Evolutionary conservation across 129 eudicot species (phyloP).

Genomic region (Sambucus nigra): DNA sequence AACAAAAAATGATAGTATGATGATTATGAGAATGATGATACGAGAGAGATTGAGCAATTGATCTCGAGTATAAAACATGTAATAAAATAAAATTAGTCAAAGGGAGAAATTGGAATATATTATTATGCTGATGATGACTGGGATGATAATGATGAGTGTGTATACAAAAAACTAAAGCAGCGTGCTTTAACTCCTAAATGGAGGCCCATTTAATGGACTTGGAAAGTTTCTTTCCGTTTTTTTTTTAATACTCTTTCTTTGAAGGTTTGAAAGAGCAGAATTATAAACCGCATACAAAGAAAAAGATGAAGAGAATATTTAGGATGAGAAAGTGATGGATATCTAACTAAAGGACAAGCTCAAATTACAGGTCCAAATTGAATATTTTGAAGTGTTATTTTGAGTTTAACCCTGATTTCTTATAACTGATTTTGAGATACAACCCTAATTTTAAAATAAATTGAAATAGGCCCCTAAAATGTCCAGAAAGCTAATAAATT

Average conservation of each 20-base stretch:
- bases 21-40: conserved; percentile 8
- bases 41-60: not conserved
- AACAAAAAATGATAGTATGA: conserved; percentile 6
- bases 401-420: no score
- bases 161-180: conserved; percentile 36
- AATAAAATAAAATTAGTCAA: conserved; percentile 9
- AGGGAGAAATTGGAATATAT: conserved; percentile 13
- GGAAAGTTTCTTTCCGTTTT: conserved; percentile 18
- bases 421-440: no score
- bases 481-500: not conserved
- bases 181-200: conserved; percentile 35
- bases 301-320: conserved; percentile 9
- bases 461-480: not conserved
- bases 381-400: not conserved
- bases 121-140: conserved; percentile 18
- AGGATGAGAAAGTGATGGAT: not conserved
- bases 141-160: conserved; percentile 32
- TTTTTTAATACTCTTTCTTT: conserved; percentile 7
- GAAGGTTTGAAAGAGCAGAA: conserved; percentile 11
- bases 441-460: no score
- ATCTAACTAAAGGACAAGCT: not conserved
- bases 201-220: conserved; percentile 20
- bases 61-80: not conserved
- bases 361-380: not conserved
- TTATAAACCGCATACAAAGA: conserved; percentile 8